Evolutionary conservation across 2,329 filamentous ascomycete species (phyloP).

Genomic region (Onygenales sp.): DNA sequence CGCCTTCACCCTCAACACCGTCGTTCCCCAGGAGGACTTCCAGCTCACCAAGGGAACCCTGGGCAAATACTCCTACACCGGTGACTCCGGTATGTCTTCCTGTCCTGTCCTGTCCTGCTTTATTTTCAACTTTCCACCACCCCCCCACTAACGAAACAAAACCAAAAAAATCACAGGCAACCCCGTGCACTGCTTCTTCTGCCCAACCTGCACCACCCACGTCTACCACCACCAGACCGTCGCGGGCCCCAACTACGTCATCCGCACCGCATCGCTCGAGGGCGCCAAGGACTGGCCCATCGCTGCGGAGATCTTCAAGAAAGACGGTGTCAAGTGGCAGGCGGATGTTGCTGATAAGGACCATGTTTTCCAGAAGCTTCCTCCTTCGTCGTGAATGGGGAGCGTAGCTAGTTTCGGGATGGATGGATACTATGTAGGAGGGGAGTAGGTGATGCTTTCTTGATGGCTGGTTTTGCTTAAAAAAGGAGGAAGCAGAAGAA

Average conservation of each 20-base stretch:
- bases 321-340: constrained; percentile 44
- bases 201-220: constrained; percentile 47
- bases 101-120: background rate
- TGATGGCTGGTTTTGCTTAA: too few species aligned
- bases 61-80: constrained; percentile 46
- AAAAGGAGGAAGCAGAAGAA: too few species aligned
- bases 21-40: constrained; percentile 41
- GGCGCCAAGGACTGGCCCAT: constrained; percentile 40
- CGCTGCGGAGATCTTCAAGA: constrained; percentile 46
- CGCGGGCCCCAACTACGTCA: constrained; percentile 41
- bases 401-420: background rate
- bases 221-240: constrained; percentile 48
- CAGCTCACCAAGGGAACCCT: constrained; percentile 44
- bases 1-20: constrained; percentile 46
- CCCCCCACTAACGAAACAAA: background rate
- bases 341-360: constrained; percentile 36
- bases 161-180: constrained; percentile 32
- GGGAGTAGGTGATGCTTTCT: too few species aligned
- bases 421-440: too few species aligned
- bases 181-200: constrained; percentile 48
- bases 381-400: constrained; percentile 28
- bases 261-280: constrained; percentile 43
- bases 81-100: constrained; percentile 38
- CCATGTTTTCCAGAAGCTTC: constrained; percentile 29
- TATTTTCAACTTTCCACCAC: background rate